Evolutionary conservation across 108 stramenopile genomes (phyloP).

Genomic region (Chaetoceros tenuissimus): DNA sequence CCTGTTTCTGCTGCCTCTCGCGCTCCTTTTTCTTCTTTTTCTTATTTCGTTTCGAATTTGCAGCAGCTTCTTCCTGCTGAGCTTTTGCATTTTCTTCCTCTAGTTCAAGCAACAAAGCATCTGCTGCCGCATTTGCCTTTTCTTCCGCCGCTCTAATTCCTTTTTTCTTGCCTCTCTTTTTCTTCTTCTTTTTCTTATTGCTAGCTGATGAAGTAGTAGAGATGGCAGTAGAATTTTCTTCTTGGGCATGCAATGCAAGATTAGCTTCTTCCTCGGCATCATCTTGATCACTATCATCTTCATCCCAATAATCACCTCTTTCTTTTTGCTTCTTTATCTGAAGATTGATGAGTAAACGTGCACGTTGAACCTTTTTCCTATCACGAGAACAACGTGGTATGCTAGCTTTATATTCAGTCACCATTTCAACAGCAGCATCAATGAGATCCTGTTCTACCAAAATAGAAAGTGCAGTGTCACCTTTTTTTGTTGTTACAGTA

Average conservation of each 20-base stretch:
- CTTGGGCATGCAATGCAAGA: conserved; percentile 15
- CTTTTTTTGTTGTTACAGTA: conserved; percentile 87
- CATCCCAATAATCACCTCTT: conserved; percentile 44
- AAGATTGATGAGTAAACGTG: conserved; percentile 77
- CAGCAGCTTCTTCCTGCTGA: conserved; percentile 53
- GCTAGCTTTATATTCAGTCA: conserved; percentile 85
- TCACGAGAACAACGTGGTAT: conserved; percentile 86
- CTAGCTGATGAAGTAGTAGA: not conserved
- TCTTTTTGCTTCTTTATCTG: conserved; percentile 71
- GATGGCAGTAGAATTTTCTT: conserved; percentile 15
- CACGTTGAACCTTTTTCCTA: conserved; percentile 85
- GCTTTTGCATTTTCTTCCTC: conserved; percentile 68
- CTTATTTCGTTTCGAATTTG: conserved; percentile 71
- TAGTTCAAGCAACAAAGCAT: conserved; percentile 71
- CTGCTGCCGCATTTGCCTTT: conserved; percentile 72
- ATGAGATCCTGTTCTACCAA: conserved; percentile 87
- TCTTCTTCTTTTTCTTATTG: conserved; percentile 64
- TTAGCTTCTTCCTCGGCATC: conserved; percentile 25
- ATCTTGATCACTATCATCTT: conserved; percentile 37
- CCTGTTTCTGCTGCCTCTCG: conserved; percentile 66
- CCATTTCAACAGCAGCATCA: conserved; percentile 89
- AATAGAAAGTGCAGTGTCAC: conserved; percentile 87
- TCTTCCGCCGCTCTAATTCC: conserved; percentile 62
- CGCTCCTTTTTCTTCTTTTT: conserved; percentile 83
- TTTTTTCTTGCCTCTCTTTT: conserved; percentile 19